phyloP scores from a whole-genome alignment of 345 rosid species.

The Angophora floribunda region DNA sequence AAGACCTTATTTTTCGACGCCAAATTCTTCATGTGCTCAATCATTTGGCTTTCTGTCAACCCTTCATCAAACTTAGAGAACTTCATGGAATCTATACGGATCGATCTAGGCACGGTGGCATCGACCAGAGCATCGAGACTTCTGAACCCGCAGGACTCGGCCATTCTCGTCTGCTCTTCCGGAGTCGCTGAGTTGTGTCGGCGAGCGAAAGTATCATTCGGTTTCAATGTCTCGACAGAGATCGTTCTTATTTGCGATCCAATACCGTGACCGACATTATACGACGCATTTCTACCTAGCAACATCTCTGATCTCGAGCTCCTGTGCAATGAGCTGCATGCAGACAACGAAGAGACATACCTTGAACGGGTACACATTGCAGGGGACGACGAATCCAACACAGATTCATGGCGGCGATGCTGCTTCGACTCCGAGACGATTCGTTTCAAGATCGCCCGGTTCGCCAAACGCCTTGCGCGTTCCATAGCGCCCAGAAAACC shows the following conservation, averaged over 20 bases:
- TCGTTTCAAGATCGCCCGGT: conserved; percentile 71
- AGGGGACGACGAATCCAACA: conserved; percentile 10
- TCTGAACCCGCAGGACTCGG: conserved; percentile 60
- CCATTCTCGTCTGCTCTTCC: conserved; percentile 78
- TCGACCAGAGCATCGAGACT: conserved; percentile 61
- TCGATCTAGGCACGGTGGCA: conserved; percentile 97
- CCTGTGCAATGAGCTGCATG: conserved; percentile 19
- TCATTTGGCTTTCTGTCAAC: conserved; percentile 84
- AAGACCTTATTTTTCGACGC: conserved; percentile 80
- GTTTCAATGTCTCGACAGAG: conserved; percentile 64
- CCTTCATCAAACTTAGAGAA: conserved; percentile 85
- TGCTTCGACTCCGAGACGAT: conserved; percentile 49
- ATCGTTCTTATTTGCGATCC: conserved; percentile 39
- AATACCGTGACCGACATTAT: conserved; percentile 11
- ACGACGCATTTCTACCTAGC: conserved; percentile 8
- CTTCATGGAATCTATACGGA: conserved; percentile 75
- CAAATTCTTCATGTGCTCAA: conserved; percentile 58
- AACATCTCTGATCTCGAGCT: not conserved
- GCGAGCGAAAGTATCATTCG: conserved; percentile 80
- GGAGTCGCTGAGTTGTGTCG: conserved; percentile 95
- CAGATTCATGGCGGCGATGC: conserved; percentile 23
- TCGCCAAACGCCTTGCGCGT: conserved; percentile 84
- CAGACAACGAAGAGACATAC: conserved; percentile 65
- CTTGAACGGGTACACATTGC: conserved; percentile 49
- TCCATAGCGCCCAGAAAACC: conserved; percentile 36